Conservation (phyloP, 805 yeast genomes). For the Wickerhamomyces chambardii region DNA sequence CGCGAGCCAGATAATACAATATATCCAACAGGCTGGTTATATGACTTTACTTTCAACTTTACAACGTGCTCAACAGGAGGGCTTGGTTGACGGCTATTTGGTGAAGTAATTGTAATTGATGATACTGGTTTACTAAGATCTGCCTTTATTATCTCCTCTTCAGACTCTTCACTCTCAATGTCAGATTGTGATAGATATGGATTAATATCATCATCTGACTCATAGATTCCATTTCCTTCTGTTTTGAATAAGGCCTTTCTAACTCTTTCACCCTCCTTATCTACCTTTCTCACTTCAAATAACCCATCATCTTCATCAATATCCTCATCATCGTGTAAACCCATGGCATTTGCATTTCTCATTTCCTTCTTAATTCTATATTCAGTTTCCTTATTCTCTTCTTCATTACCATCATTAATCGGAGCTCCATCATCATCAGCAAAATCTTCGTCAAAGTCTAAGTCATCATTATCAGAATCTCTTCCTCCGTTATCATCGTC, state of each 20-base stretch:
- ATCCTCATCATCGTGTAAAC: slow-evolving; percentile 46
- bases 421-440: slow-evolving; percentile 99
- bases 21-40: slow-evolving; percentile 38
- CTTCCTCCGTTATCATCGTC: slow-evolving; percentile 30
- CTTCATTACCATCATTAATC: slow-evolving; percentile 90
- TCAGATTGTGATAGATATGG: slow-evolving; percentile 76
- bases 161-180: slow-evolving; percentile 41
- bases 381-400: slow-evolving; percentile 87
- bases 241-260: slow-evolving; percentile 77
- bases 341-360: slow-evolving; percentile 72
- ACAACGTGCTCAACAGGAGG: slow-evolving; percentile 9
- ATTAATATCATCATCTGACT: slow-evolving; percentile 81
- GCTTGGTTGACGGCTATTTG: slow-evolving; percentile 15
- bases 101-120: slow-evolving; percentile 9
- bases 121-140: slow-evolving; percentile 20
- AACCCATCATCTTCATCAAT: slow-evolving; percentile 64
- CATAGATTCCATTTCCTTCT: slow-evolving; percentile 67
- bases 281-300: slow-evolving; percentile 69
- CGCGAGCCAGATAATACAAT: slow-evolving; percentile 60
- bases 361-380: slow-evolving; percentile 75
- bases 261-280: slow-evolving; percentile 83
- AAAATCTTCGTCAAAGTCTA: slow-evolving; percentile 94
- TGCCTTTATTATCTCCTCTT: slow-evolving; percentile 30
- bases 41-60: slow-evolving; percentile 33
- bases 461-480: slow-evolving; percentile 81